Conservation (phyloP, 2,329 filamentous ascomycete species). For the Zopfia rhizophila region DNA sequence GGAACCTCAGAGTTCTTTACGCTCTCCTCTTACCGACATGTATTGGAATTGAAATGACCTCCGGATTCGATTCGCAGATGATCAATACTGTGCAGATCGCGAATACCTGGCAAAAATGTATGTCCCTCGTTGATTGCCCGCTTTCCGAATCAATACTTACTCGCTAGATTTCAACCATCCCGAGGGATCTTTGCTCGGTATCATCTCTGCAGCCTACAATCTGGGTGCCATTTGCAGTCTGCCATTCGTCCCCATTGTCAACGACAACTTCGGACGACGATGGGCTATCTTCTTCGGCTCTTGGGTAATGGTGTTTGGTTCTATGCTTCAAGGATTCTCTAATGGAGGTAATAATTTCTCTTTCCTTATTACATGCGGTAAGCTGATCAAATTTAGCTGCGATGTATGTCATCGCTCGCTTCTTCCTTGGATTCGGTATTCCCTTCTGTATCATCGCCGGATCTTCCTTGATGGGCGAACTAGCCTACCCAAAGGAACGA, state of each 20-base stretch:
- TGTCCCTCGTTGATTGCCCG: slow-evolving; percentile 1
- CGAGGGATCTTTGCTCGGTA: slow-evolving; percentile 49
- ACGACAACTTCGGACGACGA: slow-evolving; percentile 55
- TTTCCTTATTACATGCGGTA: background rate
- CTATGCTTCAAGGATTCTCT: slow-evolving; percentile 38
- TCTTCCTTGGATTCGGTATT: slow-evolving; percentile 73
- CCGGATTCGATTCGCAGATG: slow-evolving; percentile 46
- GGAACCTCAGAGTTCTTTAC: slow-evolving; percentile 48
- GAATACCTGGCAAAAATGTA: slow-evolving; percentile 39
- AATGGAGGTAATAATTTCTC: slow-evolving; percentile 27
- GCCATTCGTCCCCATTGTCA: slow-evolving; percentile 48
- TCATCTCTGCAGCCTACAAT: slow-evolving; percentile 58
- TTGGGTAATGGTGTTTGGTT: slow-evolving; percentile 57
- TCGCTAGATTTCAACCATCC: slow-evolving; percentile 41
- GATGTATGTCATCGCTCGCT: slow-evolving; percentile 69
- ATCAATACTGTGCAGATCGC: slow-evolving; percentile 45
- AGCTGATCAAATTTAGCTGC: slow-evolving; percentile 26
- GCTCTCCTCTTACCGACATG: slow-evolving; percentile 45
- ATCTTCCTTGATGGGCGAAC: slow-evolving; percentile 71
- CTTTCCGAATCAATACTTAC: slow-evolving; percentile 6
- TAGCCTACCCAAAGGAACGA: slow-evolving; percentile 74
- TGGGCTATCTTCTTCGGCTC: slow-evolving; percentile 55
- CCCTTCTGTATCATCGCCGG: slow-evolving; percentile 71
- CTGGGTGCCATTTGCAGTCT: slow-evolving; percentile 52
- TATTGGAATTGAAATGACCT: slow-evolving; percentile 48